Evolutionary conservation across 805 yeast species (phyloP).

Genomic region (Priceomyces melissophilus): DNA sequence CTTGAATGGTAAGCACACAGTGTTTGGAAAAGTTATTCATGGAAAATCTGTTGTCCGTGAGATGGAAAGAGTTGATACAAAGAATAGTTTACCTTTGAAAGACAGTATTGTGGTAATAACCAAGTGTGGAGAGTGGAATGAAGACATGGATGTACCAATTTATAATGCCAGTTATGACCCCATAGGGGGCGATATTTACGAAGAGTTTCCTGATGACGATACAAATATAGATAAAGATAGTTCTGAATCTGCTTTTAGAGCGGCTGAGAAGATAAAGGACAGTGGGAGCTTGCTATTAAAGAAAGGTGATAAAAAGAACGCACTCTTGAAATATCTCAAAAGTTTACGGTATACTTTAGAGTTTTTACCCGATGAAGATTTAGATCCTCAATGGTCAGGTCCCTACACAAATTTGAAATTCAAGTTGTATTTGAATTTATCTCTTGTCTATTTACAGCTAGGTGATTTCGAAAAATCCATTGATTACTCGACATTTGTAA

Average conservation of each 20-base stretch:
- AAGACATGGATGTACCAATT: slow-evolving; percentile 51
- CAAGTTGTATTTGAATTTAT: slow-evolving; percentile 57
- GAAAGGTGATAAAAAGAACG: slow-evolving; percentile 45
- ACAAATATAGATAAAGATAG: slow-evolving; percentile 54
- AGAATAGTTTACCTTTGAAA: slow-evolving; percentile 41
- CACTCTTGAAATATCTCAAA: slow-evolving; percentile 62
- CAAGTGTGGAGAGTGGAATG: slow-evolving; percentile 64
- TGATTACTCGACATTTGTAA: slow-evolving; percentile 52
- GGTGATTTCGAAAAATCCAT: slow-evolving; percentile 47
- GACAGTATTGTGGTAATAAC: slow-evolving; percentile 43
- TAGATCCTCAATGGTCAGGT: slow-evolving; percentile 48
- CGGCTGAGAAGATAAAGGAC: slow-evolving; percentile 55
- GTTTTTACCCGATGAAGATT: slow-evolving; percentile 65
- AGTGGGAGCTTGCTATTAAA: slow-evolving; percentile 64
- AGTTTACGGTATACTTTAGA: slow-evolving; percentile 69
- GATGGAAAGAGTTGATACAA: slow-evolving; percentile 47
- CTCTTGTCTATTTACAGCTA: slow-evolving; percentile 51
- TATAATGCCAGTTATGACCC: slow-evolving; percentile 58
- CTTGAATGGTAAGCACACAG: slow-evolving; percentile 69
- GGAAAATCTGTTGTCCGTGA: slow-evolving; percentile 72
- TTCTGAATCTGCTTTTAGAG: slow-evolving; percentile 48
- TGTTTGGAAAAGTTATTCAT: slow-evolving; percentile 66
- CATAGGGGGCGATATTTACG: slow-evolving; percentile 68
- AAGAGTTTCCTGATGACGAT: slow-evolving; percentile 79
- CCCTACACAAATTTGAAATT: slow-evolving; percentile 52